These are phyloP conservation scores for Sugiyamaella grinbergsii DNA, from an alignment of 1,139 yeast genomes.

Conservation along the genomic window DNA sequence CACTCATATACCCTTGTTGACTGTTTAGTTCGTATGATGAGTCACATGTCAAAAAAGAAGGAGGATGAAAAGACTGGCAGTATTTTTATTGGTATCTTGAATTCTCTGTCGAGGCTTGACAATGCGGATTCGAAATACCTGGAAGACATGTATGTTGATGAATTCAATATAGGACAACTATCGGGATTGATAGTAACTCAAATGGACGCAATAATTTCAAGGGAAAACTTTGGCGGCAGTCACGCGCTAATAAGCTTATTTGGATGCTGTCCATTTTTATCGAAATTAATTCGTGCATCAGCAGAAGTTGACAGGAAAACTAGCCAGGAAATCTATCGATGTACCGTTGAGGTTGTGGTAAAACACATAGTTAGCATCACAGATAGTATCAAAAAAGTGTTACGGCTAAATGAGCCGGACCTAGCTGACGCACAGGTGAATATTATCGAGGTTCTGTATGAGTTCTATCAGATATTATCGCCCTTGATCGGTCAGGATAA, in stretches of 20 bases:
- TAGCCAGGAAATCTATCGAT: constrained; percentile 32
- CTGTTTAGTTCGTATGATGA: constrained; percentile 8
- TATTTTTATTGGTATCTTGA: constrained; percentile 9
- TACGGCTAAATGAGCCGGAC: constrained; percentile 30
- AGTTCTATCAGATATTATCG: constrained; percentile 31
- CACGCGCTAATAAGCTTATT: constrained; percentile 10
- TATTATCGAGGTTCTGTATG: constrained; percentile 30
- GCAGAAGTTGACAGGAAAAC: constrained; percentile 36
- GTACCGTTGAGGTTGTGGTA: constrained; percentile 27
- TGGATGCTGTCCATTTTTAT: constrained; percentile 23
- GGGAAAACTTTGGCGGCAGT: background rate
- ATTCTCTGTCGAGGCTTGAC: constrained; percentile 5
- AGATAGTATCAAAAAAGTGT: constrained; percentile 31
- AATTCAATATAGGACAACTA: constrained; percentile 4
- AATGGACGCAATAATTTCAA: constrained; percentile 7
- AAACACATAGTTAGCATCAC: constrained; percentile 32
- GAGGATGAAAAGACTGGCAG: background rate
- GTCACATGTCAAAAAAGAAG: background rate
- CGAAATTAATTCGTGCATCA: constrained; percentile 37
- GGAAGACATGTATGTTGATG: constrained; percentile 7
- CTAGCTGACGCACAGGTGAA: constrained; percentile 33
- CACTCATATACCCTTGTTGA: constrained; percentile 10
- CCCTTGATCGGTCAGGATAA: constrained; percentile 35
- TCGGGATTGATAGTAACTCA: constrained; percentile 11
- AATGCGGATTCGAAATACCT: constrained; percentile 2